Base-by-base conservation (phyloP, 306 rosid species). In the Glycine tomentella region DNA sequence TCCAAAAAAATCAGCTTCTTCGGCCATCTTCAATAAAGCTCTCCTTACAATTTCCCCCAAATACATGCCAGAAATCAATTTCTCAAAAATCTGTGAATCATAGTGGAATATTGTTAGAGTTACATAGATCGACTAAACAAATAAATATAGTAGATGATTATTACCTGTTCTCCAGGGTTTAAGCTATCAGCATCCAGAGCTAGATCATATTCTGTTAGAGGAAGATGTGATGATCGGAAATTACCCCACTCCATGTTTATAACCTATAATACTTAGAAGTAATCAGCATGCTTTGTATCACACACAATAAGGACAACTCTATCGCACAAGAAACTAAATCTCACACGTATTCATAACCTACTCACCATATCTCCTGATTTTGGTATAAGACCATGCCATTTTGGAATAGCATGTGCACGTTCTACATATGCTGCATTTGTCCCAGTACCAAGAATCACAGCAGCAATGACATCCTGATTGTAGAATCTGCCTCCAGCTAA, bases 171-270 rank as follows among this genome's bases (percentile, higher is more conserved):
- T 72, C 96, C 97, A 31, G 98, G 94, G 88, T 94, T 94, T 85
- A 94, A 92, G 84, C 96, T 94, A 82, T 94, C 98, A 70, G 58
- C 74, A 81, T 94, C 98, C 59, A 94, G 87, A 77, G 88, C 87
- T 51, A 80, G 86, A 87, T 94, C 98, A 72, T 89, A 92, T 72
- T 89, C 98, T 62, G 98, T 90, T n/a, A 88, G 78, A 46, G 97
- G 96, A 85, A 94, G 96, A 79, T 94, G 91, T 53, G 97, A 86
- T 31, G 98, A 94, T 69, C 97, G 88, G 79, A 94, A 94, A 84
- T 87, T 92, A 82, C 98, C 98, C 98, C 98, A 94, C 87, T 94
- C 98, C 97, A 92, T 94, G 87, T 94, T 94, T 79, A 94, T 92
- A 74, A 92, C 98, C 98, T 94, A 73, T 67, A 76, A 31, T 48